Percentiles rank a stretch among this genome's conserved stretches.
Conservation (phyloP, 176 grass and related monocot genomes). For the Musa beccarii region DNA sequence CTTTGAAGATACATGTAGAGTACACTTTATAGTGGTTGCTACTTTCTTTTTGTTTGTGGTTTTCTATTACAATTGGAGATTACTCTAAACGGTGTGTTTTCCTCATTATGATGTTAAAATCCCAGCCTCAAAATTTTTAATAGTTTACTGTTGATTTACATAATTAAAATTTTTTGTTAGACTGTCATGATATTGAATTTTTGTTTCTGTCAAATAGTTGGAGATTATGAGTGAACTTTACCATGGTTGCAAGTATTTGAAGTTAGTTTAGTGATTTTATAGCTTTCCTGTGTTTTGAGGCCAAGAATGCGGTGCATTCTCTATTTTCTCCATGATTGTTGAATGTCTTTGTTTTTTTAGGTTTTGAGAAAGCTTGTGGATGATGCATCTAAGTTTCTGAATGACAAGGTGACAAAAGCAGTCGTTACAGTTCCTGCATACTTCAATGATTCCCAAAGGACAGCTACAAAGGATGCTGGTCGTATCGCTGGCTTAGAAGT, state of each 20-base stretch:
- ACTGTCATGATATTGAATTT: background rate
- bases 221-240: background rate
- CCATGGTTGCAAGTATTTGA: background rate
- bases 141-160: background rate
- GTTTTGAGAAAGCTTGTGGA: constrained; percentile 92
- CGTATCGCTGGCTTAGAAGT: constrained; percentile 98
- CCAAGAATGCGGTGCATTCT: background rate
- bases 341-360: constrained; percentile 26
- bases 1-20: background rate
- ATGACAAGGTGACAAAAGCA: constrained; percentile 97
- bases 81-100: background rate
- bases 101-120: background rate
- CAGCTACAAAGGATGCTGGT: constrained; percentile 96
- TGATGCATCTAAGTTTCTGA: constrained; percentile 95
- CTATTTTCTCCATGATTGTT: background rate
- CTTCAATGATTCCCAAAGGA: constrained; percentile 98
- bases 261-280: background rate
- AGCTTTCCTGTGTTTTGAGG: background rate
- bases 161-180: background rate
- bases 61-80: background rate
- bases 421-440: constrained; percentile 95
- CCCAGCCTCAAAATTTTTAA: background rate
- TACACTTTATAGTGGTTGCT: background rate
- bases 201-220: background rate
- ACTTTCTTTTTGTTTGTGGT: background rate